A percentile compares a stretch with the other conserved stretches of the same genome.
Evolutionary conservation across 78 protist genomes (phyloP).

Genomic region (Protostelium mycophagum): DNA sequence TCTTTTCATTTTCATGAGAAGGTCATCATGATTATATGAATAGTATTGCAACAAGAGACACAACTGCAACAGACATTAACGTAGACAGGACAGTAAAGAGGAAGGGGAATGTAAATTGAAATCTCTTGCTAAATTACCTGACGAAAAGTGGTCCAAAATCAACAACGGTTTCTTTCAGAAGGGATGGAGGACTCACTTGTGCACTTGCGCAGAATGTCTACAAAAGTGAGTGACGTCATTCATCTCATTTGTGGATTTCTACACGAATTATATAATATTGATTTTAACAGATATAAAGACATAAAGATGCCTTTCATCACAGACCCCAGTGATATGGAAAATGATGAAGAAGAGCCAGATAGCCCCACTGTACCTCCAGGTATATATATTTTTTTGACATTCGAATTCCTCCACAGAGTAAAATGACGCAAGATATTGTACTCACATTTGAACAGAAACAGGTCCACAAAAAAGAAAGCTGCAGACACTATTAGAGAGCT

Average conservation of each 20-base stretch:
- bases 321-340: background rate
- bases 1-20: background rate
- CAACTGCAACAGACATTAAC: background rate
- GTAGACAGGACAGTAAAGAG: background rate
- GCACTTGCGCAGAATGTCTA: constrained; percentile 24
- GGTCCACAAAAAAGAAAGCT: background rate
- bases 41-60: background rate
- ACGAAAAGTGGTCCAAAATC: background rate
- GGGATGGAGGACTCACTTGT: constrained; percentile 34
- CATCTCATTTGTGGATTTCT: no score
- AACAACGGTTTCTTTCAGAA: constrained; percentile 29
- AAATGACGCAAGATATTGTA: no score
- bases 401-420: no score
- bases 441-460: no score
- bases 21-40: background rate
- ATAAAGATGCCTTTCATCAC: background rate
- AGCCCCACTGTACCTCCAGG: no score
- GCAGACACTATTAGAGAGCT: background rate
- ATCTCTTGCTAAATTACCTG: background rate
- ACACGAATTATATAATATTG: no score
- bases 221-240: background rate
- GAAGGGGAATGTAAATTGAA: constrained; percentile 10
- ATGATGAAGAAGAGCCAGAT: background rate
- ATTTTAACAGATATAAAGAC: background rate
- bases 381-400: no score